Percentiles rank a stretch among this genome's conserved stretches.
Evolutionary conservation across 75 land plant species (phyloP).

Genomic region (Pinus albicaulis): DNA sequence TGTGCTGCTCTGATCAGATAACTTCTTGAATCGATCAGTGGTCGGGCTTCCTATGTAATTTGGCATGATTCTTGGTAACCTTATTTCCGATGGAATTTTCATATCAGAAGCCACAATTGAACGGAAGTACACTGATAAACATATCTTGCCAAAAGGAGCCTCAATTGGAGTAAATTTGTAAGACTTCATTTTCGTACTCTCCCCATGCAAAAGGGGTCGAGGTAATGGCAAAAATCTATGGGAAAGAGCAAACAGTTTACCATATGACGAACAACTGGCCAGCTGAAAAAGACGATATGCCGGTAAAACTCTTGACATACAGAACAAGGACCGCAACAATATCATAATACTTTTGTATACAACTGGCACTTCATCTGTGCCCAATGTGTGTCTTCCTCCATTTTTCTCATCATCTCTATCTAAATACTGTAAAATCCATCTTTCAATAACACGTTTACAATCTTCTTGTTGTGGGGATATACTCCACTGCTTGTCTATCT

Average conservation of each 20-base stretch:
- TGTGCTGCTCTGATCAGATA: not conserved
- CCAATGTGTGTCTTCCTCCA: not conserved
- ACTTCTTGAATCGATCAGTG: constrained; percentile 1
- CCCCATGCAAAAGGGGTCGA: constrained; percentile 3
- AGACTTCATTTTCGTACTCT: not conserved
- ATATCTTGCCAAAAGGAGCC: constrained; percentile 6
- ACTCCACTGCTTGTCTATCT: not conserved
- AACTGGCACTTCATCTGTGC: not conserved
- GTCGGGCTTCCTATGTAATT: constrained; percentile 2
- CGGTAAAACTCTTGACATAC: constrained; percentile 7
- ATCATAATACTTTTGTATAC: constrained; percentile 5
- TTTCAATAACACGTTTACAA: constrained; percentile 4
- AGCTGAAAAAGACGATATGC: not conserved
- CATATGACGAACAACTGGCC: constrained; percentile 4
- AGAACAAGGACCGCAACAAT: constrained; percentile 1
- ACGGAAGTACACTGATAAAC: constrained; percentile 6
- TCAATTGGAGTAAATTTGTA: constrained; percentile 7
- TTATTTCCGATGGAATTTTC: not conserved
- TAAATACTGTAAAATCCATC: constrained; percentile 5
- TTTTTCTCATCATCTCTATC: not conserved
- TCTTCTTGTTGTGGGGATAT: not conserved
- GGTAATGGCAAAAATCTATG: constrained; percentile 6
- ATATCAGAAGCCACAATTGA: constrained; percentile 2
- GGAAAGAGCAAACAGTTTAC: not conserved
- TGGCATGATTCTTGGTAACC: not conserved